Conservation (phyloP, 441 rosid species). For the Francoa sonchifolia region DNA sequence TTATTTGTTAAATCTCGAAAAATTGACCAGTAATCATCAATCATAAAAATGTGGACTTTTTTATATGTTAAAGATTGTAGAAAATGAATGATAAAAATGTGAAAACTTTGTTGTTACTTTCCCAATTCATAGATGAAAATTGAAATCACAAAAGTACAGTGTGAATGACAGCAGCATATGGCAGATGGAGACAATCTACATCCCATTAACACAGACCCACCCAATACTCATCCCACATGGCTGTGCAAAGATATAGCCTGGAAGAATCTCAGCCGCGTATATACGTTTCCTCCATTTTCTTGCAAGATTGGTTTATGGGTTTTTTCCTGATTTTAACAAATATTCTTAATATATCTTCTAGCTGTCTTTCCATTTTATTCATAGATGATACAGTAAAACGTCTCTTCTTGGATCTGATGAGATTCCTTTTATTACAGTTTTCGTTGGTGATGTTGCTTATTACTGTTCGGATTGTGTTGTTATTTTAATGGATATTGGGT, state of each 20-base stretch:
- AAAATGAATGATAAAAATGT: too few species aligned
- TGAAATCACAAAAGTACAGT: too few species aligned
- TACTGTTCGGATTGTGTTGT: conserved; percentile 5
- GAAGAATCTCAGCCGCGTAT: too few species aligned
- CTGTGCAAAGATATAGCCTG: conserved; percentile 21
- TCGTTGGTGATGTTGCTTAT: conserved; percentile 7
- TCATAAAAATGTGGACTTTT: too few species aligned
- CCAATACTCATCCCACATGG: conserved; percentile 55
- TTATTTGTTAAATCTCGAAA: too few species aligned
- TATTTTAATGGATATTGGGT: conserved; percentile 16
- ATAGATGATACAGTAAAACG: conserved; percentile 15
- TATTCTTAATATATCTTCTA: conserved; percentile 22
- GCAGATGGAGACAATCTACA: too few species aligned
- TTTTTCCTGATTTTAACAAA: conserved; percentile 14
- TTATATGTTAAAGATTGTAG: too few species aligned
- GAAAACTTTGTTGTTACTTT: too few species aligned
- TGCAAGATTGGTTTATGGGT: conserved; percentile 8
- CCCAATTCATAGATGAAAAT: too few species aligned
- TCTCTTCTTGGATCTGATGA: conserved; percentile 53
- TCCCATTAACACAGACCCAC: conserved; percentile 44
- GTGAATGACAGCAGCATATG: too few species aligned
- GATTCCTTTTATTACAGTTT: conserved; percentile 17
- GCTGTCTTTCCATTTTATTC: conserved; percentile 24
- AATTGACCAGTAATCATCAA: too few species aligned
- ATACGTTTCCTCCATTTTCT: too few species aligned